Conservation (phyloP, 371 early-diverging fungal genomes). For the Rhizopus arrhizus region DNA sequence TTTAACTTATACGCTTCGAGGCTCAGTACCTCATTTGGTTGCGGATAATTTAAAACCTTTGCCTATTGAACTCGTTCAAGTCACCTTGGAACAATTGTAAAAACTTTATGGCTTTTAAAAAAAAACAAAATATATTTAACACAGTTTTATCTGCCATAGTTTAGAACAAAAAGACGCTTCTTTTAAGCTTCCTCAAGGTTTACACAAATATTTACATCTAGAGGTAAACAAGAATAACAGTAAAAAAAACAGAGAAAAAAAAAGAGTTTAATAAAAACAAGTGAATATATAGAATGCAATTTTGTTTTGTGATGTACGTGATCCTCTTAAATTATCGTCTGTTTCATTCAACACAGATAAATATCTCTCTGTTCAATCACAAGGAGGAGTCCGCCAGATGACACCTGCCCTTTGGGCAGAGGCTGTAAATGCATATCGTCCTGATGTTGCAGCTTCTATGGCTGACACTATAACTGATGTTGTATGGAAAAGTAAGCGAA, state of each 20-base stretch:
- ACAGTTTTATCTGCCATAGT: constrained; percentile 16
- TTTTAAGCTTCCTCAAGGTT: constrained; percentile 54
- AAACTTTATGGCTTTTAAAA: not conserved
- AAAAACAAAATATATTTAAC: too few species aligned
- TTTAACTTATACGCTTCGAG: constrained; percentile 70
- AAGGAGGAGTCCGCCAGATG: constrained; percentile 65
- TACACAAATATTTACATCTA: constrained; percentile 59
- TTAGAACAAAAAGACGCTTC: constrained; percentile 53
- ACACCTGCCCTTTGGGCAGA: constrained; percentile 57
- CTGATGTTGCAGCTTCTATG: constrained; percentile 58
- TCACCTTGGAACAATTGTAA: constrained; percentile 68
- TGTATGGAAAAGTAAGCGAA: constrained; percentile 59
- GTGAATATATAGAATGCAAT: constrained; percentile 36
- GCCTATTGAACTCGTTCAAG: constrained; percentile 49
- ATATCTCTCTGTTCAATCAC: constrained; percentile 65
- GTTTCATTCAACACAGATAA: constrained; percentile 63
- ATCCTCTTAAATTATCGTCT: constrained; percentile 53
- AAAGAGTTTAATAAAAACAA: not conserved
- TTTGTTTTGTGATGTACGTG: constrained; percentile 68
- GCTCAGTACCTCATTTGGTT: constrained; percentile 75
- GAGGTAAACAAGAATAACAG: constrained; percentile 32
- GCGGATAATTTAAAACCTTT: constrained; percentile 61
- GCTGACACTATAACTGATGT: constrained; percentile 51
- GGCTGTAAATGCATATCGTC: constrained; percentile 52
- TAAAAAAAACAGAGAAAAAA: not conserved